Evolutionary conservation across 148 eudicot genomes (phyloP).

Genomic region (Dianthus caryophyllus): DNA sequence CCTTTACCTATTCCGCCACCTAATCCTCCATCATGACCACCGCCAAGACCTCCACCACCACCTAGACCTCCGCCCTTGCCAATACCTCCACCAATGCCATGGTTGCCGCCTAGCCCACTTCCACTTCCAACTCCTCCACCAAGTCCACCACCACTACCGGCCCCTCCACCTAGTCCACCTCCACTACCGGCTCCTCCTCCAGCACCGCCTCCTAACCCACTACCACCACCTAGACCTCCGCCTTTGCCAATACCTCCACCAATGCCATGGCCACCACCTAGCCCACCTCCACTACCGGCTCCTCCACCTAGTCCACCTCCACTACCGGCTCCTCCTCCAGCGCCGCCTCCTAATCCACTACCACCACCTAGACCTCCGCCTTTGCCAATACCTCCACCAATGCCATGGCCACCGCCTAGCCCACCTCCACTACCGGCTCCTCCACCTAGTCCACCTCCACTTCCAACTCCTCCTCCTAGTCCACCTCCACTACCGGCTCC

Average conservation of each 20-base stretch:
- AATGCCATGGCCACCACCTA: constrained; percentile 18
- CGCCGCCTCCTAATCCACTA: too few relatives aligned
- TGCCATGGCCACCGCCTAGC: constrained; percentile 16
- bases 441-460: constrained; percentile 18
- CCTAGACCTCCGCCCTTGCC: constrained; percentile 16
- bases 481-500: constrained; percentile 17
- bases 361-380: constrained; percentile 23
- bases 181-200: constrained; percentile 20
- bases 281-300: constrained; percentile 14
- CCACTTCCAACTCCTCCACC: constrained; percentile 21
- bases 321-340: too few relatives aligned
- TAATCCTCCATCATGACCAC: constrained; percentile 24
- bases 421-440: constrained; percentile 25
- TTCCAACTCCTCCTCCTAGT: constrained; percentile 18
- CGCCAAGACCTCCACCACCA: constrained; percentile 19
- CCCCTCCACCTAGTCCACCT: constrained; percentile 17
- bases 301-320: constrained; percentile 2
- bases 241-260: constrained; percentile 15
- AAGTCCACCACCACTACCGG: constrained; percentile 17
- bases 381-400: constrained; percentile 20
- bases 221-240: constrained; percentile 12
- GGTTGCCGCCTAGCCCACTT: constrained; percentile 21
- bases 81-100: constrained; percentile 14
- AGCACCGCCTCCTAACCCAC: constrained; percentile 19
- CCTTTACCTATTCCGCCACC: constrained; percentile 22